A percentile compares a stretch with the other conserved stretches of the same genome.
Evolutionary conservation across 805 yeast genomes (phyloP).

Genomic region (Kodamaea kaohsiungensis): DNA sequence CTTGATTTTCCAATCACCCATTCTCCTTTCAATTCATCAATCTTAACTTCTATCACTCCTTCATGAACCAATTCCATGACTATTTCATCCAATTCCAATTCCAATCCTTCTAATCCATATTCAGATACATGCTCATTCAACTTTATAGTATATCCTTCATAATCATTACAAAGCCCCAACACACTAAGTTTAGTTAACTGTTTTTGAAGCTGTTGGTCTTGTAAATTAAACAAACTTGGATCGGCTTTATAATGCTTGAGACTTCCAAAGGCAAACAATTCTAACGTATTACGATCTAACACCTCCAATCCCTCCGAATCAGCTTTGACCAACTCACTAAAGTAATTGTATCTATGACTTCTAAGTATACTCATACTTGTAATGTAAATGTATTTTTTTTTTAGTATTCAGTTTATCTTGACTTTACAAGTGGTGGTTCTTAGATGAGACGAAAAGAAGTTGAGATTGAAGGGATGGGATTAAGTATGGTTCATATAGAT

Average conservation of each 20-base stretch:
- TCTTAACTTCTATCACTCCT: conserved; percentile 22
- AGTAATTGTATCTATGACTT: conserved; percentile 8
- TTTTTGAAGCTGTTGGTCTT: conserved; percentile 13
- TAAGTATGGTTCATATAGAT: too few species aligned
- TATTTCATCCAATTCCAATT: conserved; percentile 17
- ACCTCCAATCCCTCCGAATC: neutral
- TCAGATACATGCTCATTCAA: conserved; percentile 15
- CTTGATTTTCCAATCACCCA: conserved; percentile 20
- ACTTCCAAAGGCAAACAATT: conserved; percentile 41
- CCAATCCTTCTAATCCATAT: conserved; percentile 18
- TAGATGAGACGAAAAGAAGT: too few species aligned
- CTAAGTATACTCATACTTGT: neutral
- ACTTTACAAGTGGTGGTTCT: too few species aligned
- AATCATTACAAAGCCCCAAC: conserved; percentile 22
- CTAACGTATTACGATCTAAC: conserved; percentile 26
- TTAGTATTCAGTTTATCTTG: neutral
- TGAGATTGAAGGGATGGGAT: too few species aligned
- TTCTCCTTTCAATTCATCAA: conserved; percentile 25
- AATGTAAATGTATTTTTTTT: neutral
- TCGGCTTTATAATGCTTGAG: conserved; percentile 1
- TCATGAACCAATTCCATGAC: conserved; percentile 29
- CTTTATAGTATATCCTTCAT: conserved; percentile 22
- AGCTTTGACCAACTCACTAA: neutral
- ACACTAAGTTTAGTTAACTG: conserved; percentile 33
- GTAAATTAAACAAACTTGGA: conserved; percentile 9